phyloP scores from a whole-genome alignment of 345 rosid species.

The Ailanthus altissimus region DNA sequence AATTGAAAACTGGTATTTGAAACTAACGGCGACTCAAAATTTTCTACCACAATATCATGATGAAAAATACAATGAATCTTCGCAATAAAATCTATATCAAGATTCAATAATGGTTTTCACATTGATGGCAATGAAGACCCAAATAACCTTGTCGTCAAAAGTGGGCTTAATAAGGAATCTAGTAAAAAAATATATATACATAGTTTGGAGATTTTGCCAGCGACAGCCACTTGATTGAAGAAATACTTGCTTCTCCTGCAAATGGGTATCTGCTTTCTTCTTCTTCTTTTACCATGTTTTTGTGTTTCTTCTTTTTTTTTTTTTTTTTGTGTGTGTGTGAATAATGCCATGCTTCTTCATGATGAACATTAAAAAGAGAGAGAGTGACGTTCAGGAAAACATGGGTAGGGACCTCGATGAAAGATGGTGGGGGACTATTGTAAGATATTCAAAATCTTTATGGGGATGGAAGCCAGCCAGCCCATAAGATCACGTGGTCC shows the following conservation, averaged over 20 bases:
- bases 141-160: conserved; percentile 2
- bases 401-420: conserved; percentile 19
- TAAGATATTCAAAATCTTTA: conserved; percentile 51
- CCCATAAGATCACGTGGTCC: conserved; percentile 43
- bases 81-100: background rate
- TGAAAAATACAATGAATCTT: background rate
- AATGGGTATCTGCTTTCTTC: too few species aligned
- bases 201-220: background rate
- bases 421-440: conserved; percentile 16
- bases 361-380: conserved; percentile 17
- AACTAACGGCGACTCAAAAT: background rate
- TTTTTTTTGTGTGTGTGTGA: background rate
- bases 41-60: background rate
- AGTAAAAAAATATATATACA: background rate
- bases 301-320: background rate
- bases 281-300: too few species aligned
- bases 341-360: conserved; percentile 19
- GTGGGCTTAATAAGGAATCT: background rate
- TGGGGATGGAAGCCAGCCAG: conserved; percentile 49
- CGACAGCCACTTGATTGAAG: too few species aligned
- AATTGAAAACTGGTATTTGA: too few species aligned
- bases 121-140: background rate
- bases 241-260: too few species aligned
- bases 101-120: background rate
- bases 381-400: conserved; percentile 12